A percentile compares a stretch with the other conserved stretches of the same genome.
phyloP scores from a whole-genome alignment of 2,329 filamentous ascomycete species.

The Leptographium radiaticola region DNA sequence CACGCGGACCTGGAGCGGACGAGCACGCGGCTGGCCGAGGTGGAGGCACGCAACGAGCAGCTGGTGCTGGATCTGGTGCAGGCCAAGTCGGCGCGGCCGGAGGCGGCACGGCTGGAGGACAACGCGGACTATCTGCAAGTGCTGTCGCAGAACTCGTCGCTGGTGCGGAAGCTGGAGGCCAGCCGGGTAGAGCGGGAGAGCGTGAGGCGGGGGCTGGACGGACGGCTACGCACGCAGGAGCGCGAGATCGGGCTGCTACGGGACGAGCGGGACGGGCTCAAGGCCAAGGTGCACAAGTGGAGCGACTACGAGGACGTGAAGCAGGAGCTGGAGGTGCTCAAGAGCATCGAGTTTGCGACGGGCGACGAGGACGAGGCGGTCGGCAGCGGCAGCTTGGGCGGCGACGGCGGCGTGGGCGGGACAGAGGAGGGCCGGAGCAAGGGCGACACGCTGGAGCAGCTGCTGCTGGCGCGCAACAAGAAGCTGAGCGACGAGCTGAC shows the following conservation, averaged over 20 bases:
- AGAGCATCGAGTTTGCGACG: conserved; percentile 93
- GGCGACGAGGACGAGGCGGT: conserved; percentile 63
- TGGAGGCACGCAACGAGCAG: conserved; percentile 91
- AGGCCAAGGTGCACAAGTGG: conserved; percentile 74
- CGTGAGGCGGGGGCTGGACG: conserved; percentile 63
- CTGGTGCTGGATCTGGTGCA: conserved; percentile 83
- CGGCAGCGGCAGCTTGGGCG: conserved; percentile 18
- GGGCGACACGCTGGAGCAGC: conserved; percentile 76
- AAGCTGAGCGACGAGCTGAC: conserved; percentile 92
- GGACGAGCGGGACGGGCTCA: conserved; percentile 69
- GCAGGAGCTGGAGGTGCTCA: conserved; percentile 88
- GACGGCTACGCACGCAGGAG: conserved; percentile 64
- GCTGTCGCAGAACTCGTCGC: conserved; percentile 82
- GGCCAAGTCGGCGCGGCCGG: conserved; percentile 59
- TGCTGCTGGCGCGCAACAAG: conserved; percentile 87
- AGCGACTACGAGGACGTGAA: conserved; percentile 93
- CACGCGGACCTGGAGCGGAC: conserved; percentile 84
- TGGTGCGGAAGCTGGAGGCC: conserved; percentile 79
- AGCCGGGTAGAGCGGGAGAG: conserved; percentile 72
- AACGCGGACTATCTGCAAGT: conserved; percentile 81
- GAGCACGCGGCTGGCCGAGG: conserved; percentile 72
- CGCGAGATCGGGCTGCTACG: conserved; percentile 62
- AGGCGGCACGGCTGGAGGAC: conserved; percentile 59
- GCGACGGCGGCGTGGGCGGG: conserved; percentile 19
- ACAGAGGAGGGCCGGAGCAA: conserved; percentile 38